Base-by-base conservation (phyloP, 768 basidiomycete species). In the Dictyophora rubrovolvata region DNA sequence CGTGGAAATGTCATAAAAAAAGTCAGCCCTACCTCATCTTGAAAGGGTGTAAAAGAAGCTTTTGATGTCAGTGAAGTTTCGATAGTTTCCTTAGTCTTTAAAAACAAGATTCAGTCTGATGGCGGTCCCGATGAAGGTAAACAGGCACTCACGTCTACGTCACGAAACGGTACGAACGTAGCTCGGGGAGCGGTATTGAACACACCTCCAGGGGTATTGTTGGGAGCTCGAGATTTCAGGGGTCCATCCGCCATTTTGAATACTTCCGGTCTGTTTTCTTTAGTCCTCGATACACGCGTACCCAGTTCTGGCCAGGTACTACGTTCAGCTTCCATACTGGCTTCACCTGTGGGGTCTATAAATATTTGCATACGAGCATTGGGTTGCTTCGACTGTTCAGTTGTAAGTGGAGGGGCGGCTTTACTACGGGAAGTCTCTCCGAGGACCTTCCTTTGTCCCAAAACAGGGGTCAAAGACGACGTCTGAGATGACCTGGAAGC, bases 201-300 rank as follows among this genome's bases (percentile, higher is more conserved):
- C 11, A 42, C 42, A n/a, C 42, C 10, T 9, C 42, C 42, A 42
- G 42, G 10, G 12, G 42, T 4, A n/a, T 42, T 4, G 12, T 9
- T 42, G 12, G 42, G 10, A 42, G 61, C 86, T 83, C 60, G 79
- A 82, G 47, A 90, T 42, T 42, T 42, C 61, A 28, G 79, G 87
- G 58, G 85, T 78, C 11, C 87, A 51, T 50, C 88, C 1, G 69
- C 78, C 54, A 85, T 76, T 73, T 85, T 87, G 68, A 80, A 79
- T 33, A 81, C 79, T 68, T 86, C 86, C 8, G 80, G 81, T 1
- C 83, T 72, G 64, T 91, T 91, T 72, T 91, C 88, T 64, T 90
- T 91, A 64, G 88, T 75, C 55, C 89, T 79, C 5, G 83, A 78
- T 68, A 86, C 87, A 65, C 88, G 86, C 60, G 87, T 84, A 18